phyloP scores from a whole-genome alignment of 768 basidiomycete genomes.

The Kwoniella mangroviensis region DNA sequence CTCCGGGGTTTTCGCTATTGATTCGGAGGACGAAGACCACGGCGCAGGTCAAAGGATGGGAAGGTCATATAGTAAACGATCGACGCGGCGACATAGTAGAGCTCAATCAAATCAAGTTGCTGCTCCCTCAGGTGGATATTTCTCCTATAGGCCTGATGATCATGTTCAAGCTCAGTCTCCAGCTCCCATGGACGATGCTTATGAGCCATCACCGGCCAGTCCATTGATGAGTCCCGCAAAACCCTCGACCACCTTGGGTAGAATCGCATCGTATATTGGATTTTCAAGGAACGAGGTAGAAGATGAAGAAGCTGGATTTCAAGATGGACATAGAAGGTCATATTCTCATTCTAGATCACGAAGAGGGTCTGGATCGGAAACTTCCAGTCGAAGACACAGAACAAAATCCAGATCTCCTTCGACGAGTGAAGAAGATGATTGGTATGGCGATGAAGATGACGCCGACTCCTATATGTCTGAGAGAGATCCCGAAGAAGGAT shows the following conservation, averaged over 20 bases:
- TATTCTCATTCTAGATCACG: slow-evolving; percentile 41
- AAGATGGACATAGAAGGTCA: slow-evolving; percentile 25
- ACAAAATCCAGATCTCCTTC: slow-evolving; percentile 27
- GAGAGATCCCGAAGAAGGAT: slow-evolving; percentile 53
- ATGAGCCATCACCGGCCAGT: slow-evolving; percentile 4
- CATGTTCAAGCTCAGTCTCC: slow-evolving; percentile 4
- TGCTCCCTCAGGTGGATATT: slow-evolving; percentile 28
- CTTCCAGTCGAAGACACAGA: slow-evolving; percentile 8
- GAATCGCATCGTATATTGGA: slow-evolving; percentile 49
- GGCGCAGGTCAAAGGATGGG: slow-evolving; percentile 4
- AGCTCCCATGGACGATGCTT: neutral
- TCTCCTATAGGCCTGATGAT: slow-evolving; percentile 26
- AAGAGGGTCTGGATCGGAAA: slow-evolving; percentile 39
- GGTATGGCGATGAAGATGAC: slow-evolving; percentile 52
- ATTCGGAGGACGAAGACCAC: slow-evolving; percentile 47
- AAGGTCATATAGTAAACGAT: slow-evolving; percentile 26
- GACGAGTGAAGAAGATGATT: slow-evolving; percentile 54
- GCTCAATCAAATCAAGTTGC: slow-evolving; percentile 9
- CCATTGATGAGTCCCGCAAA: slow-evolving; percentile 31
- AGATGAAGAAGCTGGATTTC: slow-evolving; percentile 41
- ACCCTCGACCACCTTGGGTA: slow-evolving; percentile 38
- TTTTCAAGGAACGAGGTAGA: slow-evolving; percentile 37
- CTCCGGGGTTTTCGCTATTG: slow-evolving; percentile 42
- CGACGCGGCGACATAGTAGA: slow-evolving; percentile 23
- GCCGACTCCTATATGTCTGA: slow-evolving; percentile 49